A percentile compares a stretch with the other conserved stretches of the same genome.
These are phyloP conservation scores for Ceratobasidium sp. DNA, from an alignment of 1,284 basidiomycete genomes.

Conservation along the genomic window DNA sequence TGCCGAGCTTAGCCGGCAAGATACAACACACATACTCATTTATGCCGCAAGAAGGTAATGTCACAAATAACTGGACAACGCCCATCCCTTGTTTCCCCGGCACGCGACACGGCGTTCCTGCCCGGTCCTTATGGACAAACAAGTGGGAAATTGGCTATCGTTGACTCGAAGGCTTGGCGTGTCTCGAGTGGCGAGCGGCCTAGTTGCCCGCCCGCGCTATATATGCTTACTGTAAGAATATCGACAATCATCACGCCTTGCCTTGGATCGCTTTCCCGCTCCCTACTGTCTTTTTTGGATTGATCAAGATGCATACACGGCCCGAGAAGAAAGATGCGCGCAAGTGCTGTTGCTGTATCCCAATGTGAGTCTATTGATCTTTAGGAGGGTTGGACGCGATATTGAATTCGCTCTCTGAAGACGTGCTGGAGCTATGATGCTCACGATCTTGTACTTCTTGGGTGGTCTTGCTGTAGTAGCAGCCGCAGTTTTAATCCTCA, in stretches of 20 bases:
- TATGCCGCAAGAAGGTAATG: no score
- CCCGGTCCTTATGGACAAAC: background rate
- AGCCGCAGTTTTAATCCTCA: no score
- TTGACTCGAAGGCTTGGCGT: conserved; percentile 3
- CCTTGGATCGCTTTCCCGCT: background rate
- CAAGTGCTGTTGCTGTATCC: conserved; percentile 30
- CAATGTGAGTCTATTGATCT: conserved; percentile 2
- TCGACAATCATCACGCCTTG: no score
- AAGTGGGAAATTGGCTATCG: conserved; percentile 4
- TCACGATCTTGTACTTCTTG: conserved; percentile 23
- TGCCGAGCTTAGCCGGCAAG: no score
- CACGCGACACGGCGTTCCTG: conserved; percentile 39
- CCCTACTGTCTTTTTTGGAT: background rate
- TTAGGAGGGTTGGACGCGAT: background rate
- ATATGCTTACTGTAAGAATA: no score
- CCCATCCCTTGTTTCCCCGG: no score
- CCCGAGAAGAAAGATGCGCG: conserved; percentile 12
- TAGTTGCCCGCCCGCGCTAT: background rate
- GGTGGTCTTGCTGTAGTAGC: background rate
- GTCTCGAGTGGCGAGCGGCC: background rate
- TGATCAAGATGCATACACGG: conserved; percentile 3
- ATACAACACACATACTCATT: no score
- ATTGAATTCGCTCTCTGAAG: background rate
- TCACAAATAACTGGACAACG: no score
- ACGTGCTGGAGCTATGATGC: background rate